These are phyloP conservation scores for Fusarium sp. DNA, from an alignment of 2,329 filamentous ascomycete species.

Conservation along the genomic window DNA sequence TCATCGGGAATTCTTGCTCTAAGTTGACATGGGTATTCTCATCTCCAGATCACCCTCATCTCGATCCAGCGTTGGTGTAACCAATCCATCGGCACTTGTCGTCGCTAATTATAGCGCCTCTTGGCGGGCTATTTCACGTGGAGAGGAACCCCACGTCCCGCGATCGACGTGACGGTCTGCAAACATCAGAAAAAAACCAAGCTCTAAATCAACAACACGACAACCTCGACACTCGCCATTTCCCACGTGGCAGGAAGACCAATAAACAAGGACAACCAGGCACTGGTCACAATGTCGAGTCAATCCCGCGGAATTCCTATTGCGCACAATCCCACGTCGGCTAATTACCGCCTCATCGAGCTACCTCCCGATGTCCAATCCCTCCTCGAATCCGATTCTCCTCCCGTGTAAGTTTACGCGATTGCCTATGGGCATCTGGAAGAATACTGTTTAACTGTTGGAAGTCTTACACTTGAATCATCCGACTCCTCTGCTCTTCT, in stretches of 20 bases:
- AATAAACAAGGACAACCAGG: not conserved
- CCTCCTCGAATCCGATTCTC: conserved; percentile 68
- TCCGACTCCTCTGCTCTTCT: conserved; percentile 68
- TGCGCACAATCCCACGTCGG: conserved; percentile 63
- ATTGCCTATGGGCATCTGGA: not conserved
- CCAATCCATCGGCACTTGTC: too few species aligned
- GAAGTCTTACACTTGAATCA: conserved; percentile 65
- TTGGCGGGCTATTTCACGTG: too few species aligned
- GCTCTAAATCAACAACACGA: not conserved
- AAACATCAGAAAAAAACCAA: too few species aligned
- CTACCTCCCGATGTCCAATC: conserved; percentile 72
- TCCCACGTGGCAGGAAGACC: not conserved
- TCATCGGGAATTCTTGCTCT: too few species aligned
- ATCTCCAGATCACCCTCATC: too few species aligned
- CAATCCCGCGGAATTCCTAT: conserved; percentile 67
- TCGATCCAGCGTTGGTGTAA: too few species aligned
- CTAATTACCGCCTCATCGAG: conserved; percentile 74
- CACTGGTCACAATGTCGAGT: conserved; percentile 58
- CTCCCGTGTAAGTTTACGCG: conserved; percentile 65
- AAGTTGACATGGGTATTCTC: too few species aligned
- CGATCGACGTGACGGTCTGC: not conserved
- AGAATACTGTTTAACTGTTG: not conserved
- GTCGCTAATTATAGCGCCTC: too few species aligned
- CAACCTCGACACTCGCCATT: not conserved
- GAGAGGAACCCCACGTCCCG: conserved; percentile 9